These are phyloP conservation scores for Ostreobium quekettii DNA, from an alignment of 139 green algal genomes.

Conservation along the genomic window DNA sequence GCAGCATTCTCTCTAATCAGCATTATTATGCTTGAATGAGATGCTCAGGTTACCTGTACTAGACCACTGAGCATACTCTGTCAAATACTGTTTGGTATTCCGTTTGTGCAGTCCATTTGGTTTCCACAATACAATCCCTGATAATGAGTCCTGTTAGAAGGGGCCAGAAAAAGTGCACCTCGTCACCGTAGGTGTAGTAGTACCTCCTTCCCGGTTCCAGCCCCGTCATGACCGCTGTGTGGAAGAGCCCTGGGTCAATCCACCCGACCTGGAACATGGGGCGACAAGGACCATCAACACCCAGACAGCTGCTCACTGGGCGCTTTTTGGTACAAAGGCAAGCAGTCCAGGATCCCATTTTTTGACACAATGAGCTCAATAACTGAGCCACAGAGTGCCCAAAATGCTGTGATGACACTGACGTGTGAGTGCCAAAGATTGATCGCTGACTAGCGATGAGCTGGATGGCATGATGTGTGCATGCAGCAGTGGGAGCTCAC, in stretches of 20 bases:
- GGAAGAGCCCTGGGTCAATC: conserved; percentile 45
- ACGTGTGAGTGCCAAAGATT: background rate
- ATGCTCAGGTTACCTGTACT: too few species aligned
- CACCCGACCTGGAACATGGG: conserved; percentile 32
- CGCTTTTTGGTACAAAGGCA: conserved; percentile 4
- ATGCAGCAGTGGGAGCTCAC: conserved; percentile 7
- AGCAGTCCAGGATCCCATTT: background rate
- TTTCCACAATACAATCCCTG: background rate
- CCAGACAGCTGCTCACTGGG: background rate
- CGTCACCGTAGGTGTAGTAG: conserved; percentile 55
- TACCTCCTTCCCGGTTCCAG: conserved; percentile 41
- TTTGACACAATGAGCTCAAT: background rate
- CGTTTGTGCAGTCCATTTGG: too few species aligned
- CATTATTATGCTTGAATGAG: too few species aligned
- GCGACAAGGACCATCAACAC: background rate
- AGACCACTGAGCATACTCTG: too few species aligned
- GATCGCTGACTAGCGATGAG: too few species aligned
- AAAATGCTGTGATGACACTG: background rate
- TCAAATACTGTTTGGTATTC: too few species aligned
- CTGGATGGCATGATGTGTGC: too few species aligned
- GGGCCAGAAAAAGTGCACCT: conserved; percentile 25
- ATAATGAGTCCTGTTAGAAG: background rate
- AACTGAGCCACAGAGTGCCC: background rate
- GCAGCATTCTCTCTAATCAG: too few species aligned
- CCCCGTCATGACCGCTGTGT: conserved; percentile 40